phyloP scores from a whole-genome alignment of 164 flowering plant species.

The Akebia trifoliata region DNA sequence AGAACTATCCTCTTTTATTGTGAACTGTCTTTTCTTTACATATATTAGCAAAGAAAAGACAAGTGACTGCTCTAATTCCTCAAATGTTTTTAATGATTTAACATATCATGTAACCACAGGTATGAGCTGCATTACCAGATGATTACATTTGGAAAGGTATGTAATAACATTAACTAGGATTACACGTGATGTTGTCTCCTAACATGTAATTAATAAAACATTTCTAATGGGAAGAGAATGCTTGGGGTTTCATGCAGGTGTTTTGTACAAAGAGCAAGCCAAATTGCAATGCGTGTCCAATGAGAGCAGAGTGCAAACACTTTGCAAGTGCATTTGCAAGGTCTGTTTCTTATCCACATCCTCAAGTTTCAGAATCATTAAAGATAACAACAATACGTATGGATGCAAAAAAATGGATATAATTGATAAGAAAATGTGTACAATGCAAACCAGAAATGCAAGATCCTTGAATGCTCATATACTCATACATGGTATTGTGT shows the following conservation, averaged over 20 bases:
- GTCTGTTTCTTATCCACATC: constrained; percentile 23
- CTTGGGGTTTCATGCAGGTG: constrained; percentile 41
- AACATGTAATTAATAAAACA: background rate
- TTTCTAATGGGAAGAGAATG: background rate
- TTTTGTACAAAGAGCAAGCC: constrained; percentile 84
- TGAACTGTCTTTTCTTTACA: background rate
- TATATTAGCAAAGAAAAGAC: background rate
- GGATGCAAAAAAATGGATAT: background rate
- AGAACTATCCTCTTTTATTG: background rate
- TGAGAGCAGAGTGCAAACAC: constrained; percentile 83
- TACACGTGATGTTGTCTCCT: background rate
- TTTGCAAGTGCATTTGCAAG: constrained; percentile 82
- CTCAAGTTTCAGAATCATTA: background rate
- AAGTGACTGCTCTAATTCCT: background rate
- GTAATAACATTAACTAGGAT: background rate
- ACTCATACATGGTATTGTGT: too few relatives aligned
- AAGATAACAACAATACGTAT: too few relatives aligned
- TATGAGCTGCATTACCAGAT: constrained; percentile 88
- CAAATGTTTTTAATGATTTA: constrained; percentile 11
- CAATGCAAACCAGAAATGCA: background rate
- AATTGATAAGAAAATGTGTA: background rate
- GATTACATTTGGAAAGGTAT: constrained; percentile 96
- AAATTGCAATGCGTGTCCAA: constrained; percentile 82
- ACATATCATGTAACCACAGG: constrained; percentile 32
- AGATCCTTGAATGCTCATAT: too few relatives aligned